Percentiles rank a stretch among this genome's conserved stretches.
Evolutionary conservation across 495 filamentous ascomycete species (phyloP).

Genomic region (Tricharina praecox): DNA sequence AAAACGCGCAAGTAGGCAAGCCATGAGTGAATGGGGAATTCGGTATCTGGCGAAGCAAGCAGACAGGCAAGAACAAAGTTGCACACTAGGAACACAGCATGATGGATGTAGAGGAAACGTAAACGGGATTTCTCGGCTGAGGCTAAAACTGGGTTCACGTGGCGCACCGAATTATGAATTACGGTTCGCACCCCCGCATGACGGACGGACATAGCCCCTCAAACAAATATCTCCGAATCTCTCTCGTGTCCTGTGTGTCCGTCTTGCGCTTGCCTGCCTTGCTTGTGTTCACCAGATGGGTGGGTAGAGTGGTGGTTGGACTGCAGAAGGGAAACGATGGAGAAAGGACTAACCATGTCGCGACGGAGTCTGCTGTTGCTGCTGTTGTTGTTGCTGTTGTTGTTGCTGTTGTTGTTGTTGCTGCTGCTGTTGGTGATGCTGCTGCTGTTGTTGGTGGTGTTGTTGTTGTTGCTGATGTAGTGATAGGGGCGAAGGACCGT

Average conservation of each 20-base stretch:
- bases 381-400: constrained; percentile 2
- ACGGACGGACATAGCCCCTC: no score
- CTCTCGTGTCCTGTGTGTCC: no score
- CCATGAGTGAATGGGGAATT: no score
- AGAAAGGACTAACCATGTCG: constrained; percentile 20
- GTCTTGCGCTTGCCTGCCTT: no score
- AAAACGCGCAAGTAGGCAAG: constrained; percentile 20
- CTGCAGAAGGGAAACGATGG: constrained; percentile 8
- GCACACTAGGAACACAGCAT: neutral
- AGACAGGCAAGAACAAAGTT: neutral
- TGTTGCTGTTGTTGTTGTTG: no score
- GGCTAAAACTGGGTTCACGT: constrained; percentile 1
- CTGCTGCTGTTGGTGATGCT: neutral
- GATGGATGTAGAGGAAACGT: neutral
- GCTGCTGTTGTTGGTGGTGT: constrained; percentile 1
- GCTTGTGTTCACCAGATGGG: no score
- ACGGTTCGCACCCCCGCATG: constrained; percentile 10
- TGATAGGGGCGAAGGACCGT: neutral
- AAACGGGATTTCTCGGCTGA: neutral
- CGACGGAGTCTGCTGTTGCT: constrained; percentile 1
- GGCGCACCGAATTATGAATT: constrained; percentile 9
- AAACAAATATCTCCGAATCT: no score
- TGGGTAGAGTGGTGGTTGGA: no score
- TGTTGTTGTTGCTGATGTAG: constrained; percentile 3
- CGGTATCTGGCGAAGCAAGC: neutral